These are phyloP conservation scores for Boechera divaricarpa DNA, from an alignment of 345 rosid genomes.

Conservation along the genomic window DNA sequence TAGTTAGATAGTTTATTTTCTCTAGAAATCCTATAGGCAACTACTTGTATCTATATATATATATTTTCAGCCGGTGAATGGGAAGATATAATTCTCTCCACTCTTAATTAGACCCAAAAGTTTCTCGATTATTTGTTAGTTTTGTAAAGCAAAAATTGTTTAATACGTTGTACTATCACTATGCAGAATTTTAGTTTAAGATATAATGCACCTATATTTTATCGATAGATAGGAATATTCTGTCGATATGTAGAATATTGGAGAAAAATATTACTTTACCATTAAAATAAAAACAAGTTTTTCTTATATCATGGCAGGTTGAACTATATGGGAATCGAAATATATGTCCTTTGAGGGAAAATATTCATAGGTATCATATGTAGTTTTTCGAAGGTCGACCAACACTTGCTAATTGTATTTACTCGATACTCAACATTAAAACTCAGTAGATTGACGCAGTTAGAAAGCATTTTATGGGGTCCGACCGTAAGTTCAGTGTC, in stretches of 20 bases:
- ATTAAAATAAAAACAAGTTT: constrained; percentile 28
- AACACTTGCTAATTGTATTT: neutral
- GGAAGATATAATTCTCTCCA: constrained; percentile 4
- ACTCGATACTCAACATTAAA: constrained; percentile 1
- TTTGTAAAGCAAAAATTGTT: neutral
- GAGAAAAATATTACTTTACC: neutral
- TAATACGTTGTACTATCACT: neutral
- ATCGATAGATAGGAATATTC: constrained; percentile 41
- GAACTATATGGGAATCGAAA: constrained; percentile 22
- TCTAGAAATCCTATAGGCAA: constrained; percentile 7
- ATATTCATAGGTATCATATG: neutral
- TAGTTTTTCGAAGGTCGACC: neutral
- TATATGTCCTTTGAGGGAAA: constrained; percentile 16
- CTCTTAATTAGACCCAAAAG: neutral
- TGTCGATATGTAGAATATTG: constrained; percentile 28
- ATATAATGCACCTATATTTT: constrained; percentile 2
- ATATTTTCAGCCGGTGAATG: neutral
- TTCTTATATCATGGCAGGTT: constrained; percentile 41
- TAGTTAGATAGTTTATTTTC: constrained; percentile 6
- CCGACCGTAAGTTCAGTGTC: constrained; percentile 10
- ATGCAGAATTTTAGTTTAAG: neutral
- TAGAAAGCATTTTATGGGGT: neutral
- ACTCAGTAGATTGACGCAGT: neutral
- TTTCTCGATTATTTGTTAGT: constrained; percentile 3
- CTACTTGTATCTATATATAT: constrained; percentile 4